phyloP scores from a whole-genome alignment of 2,329 filamentous ascomycete species.

The Cladosporium sp. region DNA sequence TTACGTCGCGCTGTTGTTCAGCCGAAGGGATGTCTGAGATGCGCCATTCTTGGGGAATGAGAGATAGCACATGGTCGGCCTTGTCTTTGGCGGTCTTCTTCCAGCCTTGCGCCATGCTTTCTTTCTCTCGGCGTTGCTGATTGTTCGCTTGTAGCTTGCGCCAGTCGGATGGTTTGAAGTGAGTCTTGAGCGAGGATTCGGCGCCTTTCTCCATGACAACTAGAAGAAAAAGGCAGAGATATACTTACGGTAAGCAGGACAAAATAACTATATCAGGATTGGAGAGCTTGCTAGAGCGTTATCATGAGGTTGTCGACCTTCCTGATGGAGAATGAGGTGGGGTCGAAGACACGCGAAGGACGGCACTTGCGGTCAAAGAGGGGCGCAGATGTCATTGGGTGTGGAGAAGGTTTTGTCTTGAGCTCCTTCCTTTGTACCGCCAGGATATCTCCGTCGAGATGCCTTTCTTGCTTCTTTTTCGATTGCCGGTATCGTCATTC shows the following conservation, averaged over 20 bases:
- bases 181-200: constrained; percentile 11
- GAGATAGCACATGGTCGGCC: constrained; percentile 54
- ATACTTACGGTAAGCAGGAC: neutral
- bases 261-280: neutral
- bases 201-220: constrained; percentile 11
- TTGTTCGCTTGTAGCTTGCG: constrained; percentile 15
- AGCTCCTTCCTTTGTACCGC: neutral
- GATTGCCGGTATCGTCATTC: neutral
- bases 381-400: neutral
- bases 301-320: constrained; percentile 5
- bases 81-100: constrained; percentile 54
- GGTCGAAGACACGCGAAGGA: neutral
- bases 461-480: neutral
- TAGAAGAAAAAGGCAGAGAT: neutral
- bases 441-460: neutral
- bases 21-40: constrained; percentile 51
- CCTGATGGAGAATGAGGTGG: neutral
- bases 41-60: constrained; percentile 61
- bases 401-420: neutral
- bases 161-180: constrained; percentile 21
- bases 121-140: constrained; percentile 32
- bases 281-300: neutral
- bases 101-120: constrained; percentile 45
- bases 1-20: constrained; percentile 59
- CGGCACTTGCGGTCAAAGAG: constrained; percentile 3